Conservation (phyloP, 768 basidiomycete genomes). For the Leccinum obscurum region DNA sequence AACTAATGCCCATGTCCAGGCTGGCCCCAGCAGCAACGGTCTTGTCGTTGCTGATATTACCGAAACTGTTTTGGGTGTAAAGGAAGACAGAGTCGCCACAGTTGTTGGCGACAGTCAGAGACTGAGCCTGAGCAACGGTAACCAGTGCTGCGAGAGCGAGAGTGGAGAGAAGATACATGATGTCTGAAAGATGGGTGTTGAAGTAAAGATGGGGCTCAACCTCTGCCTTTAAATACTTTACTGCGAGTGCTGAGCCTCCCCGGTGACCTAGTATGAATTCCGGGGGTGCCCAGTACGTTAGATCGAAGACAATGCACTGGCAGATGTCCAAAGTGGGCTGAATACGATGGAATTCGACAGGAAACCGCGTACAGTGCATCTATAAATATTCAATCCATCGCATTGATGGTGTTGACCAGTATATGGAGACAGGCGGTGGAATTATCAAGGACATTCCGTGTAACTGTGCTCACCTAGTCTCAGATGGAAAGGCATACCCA, state of each 20-base stretch:
- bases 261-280: constrained; percentile 1
- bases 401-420: background rate
- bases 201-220: background rate
- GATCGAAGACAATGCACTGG: background rate
- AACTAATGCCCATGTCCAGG: constrained; percentile 30
- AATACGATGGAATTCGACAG: background rate
- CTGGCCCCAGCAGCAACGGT: constrained; percentile 23
- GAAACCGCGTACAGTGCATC: background rate
- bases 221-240: constrained; percentile 13
- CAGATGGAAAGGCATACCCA: background rate
- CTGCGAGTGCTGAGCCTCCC: background rate
- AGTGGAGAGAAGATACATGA: constrained; percentile 1
- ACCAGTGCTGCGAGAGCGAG: background rate
- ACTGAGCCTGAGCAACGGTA: constrained; percentile 25
- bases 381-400: background rate
- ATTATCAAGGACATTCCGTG: background rate
- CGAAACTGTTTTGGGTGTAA: constrained; percentile 31
- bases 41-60: constrained; percentile 29
- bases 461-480: background rate
- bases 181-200: constrained; percentile 1
- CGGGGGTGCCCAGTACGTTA: background rate
- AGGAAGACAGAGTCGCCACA: constrained; percentile 31
- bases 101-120: constrained; percentile 29
- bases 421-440: background rate
- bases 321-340: constrained; percentile 3